Evolutionary conservation across 108 stramenopile species (phyloP).

Genomic region (Schizochytrium sp.): DNA sequence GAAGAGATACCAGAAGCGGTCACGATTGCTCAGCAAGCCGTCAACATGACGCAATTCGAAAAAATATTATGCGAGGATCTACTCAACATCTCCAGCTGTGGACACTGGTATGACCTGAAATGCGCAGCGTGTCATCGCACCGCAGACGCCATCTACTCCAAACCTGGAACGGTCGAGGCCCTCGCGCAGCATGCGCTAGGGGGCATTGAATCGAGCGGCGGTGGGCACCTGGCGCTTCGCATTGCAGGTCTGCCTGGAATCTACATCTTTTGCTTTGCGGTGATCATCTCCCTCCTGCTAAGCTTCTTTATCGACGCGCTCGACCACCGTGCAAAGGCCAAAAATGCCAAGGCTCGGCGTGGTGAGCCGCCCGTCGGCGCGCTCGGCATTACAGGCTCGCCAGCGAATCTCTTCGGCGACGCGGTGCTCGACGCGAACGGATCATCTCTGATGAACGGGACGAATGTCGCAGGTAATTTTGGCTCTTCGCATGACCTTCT

Average conservation of each 20-base stretch:
- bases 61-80: conserved; percentile 44
- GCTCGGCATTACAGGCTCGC: not conserved
- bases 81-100: conserved; percentile 40
- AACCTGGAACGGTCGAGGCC: conserved; percentile 51
- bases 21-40: conserved; percentile 35
- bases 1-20: conserved; percentile 52
- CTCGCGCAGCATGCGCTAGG: conserved; percentile 47
- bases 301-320: conserved; percentile 58
- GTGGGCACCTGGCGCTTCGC: conserved; percentile 53
- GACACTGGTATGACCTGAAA: conserved; percentile 29
- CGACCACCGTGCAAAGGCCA: conserved; percentile 34
- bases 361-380: not conserved
- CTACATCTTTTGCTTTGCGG: conserved; percentile 67
- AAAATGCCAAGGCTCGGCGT: not conserved
- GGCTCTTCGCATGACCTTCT: conserved; percentile 26
- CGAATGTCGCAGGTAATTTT: too few relatives aligned
- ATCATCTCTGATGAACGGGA: not conserved
- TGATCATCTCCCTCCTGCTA: conserved; percentile 63
- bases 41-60: conserved; percentile 25
- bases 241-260: conserved; percentile 65
- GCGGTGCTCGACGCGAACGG: not conserved
- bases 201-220: conserved; percentile 55
- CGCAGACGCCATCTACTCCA: conserved; percentile 45
- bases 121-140: conserved; percentile 50
- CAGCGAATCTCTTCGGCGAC: not conserved